These are phyloP conservation scores for Yamadazyma dendronema DNA, from an alignment of 1,139 yeast species.

Conservation along the genomic window DNA sequence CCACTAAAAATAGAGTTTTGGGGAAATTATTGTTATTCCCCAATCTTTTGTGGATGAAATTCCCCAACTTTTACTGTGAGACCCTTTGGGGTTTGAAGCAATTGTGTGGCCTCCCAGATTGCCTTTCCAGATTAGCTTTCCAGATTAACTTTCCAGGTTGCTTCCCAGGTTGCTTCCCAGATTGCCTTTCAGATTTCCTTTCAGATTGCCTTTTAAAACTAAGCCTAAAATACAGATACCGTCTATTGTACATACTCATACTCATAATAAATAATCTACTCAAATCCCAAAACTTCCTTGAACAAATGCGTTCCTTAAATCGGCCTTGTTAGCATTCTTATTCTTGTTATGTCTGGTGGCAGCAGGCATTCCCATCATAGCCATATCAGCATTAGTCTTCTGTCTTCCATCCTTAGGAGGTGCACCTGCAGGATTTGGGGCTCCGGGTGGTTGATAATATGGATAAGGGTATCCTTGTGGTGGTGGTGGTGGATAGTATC, in stretches of 20 bases:
- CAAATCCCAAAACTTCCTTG: conserved; percentile 44
- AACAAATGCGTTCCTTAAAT: conserved; percentile 41
- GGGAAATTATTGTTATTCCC: too few relatives aligned
- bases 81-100: too few relatives aligned
- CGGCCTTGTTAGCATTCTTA: conserved; percentile 34
- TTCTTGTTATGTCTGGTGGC: conserved; percentile 37
- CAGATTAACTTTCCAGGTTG: too few relatives aligned
- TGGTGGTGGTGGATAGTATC: conserved; percentile 11
- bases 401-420: conserved; percentile 3
- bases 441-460: conserved; percentile 15
- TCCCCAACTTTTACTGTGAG: too few relatives aligned
- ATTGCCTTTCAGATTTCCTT: too few relatives aligned
- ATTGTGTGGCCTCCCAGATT: too few relatives aligned
- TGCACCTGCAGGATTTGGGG: conserved; percentile 9
- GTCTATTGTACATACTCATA: conserved; percentile 2
- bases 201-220: too few relatives aligned
- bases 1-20: too few relatives aligned
- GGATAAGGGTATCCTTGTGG: conserved; percentile 9
- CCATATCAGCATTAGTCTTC: conserved; percentile 22
- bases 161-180: too few relatives aligned
- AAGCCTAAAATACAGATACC: neutral
- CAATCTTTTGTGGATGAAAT: too few relatives aligned
- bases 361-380: conserved; percentile 39
- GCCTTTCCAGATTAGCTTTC: too few relatives aligned
- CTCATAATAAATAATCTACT: neutral